phyloP scores from a whole-genome alignment of 768 basidiomycete genomes.

The Postia placenta region DNA sequence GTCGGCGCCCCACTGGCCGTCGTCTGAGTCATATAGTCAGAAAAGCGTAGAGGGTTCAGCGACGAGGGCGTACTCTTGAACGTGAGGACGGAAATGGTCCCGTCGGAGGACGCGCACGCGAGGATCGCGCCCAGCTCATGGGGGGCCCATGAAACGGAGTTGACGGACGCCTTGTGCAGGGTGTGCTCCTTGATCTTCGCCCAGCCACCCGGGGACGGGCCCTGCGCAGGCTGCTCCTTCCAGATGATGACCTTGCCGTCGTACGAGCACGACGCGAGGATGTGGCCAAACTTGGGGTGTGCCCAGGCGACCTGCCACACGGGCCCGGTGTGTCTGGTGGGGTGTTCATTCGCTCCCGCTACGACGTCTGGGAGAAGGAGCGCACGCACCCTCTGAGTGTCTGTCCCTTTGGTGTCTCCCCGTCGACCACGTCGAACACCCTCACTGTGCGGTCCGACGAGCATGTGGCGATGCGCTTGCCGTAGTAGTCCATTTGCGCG shows the following conservation, averaged over 20 bases:
- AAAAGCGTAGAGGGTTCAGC: background rate
- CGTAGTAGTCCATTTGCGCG: conserved; percentile 97
- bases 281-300: conserved; percentile 94
- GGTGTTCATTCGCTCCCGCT: background rate
- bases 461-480: conserved; percentile 93
- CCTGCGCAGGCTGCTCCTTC: conserved; percentile 77
- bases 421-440: conserved; percentile 91
- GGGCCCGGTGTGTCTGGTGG: conserved; percentile 82
- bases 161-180: conserved; percentile 94
- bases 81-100: conserved; percentile 91
- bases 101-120: conserved; percentile 95
- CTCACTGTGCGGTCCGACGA: conserved; percentile 94
- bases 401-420: conserved; percentile 72
- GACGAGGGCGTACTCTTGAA: conserved; percentile 75
- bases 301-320: conserved; percentile 99
- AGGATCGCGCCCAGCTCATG: conserved; percentile 96
- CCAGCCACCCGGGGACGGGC: conserved; percentile 63
- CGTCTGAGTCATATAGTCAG: conserved; percentile 49
- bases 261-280: conserved; percentile 97
- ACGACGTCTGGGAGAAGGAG: background rate
- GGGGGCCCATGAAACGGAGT: conserved; percentile 98
- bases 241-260: conserved; percentile 98
- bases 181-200: conserved; percentile 94
- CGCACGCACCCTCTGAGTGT: conserved; percentile 69
- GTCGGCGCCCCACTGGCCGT: conserved; percentile 93